phyloP scores from a whole-genome alignment of 2,329 filamentous ascomycete species.

The Emmonsia crescens region DNA sequence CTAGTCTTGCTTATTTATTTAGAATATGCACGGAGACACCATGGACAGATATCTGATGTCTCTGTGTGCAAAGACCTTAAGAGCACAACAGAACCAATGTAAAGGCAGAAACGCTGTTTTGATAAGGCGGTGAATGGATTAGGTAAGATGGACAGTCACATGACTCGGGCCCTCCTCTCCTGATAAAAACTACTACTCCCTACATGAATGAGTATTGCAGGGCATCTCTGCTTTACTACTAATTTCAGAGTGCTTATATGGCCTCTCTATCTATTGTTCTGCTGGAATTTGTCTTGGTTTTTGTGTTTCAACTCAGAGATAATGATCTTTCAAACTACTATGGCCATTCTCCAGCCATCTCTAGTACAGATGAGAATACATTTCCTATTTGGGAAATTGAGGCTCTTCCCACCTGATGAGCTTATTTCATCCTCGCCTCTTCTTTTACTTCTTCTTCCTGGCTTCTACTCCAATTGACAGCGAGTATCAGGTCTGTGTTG shows the following conservation, averaged over 20 bases:
- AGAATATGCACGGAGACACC: neutral
- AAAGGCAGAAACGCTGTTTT: neutral
- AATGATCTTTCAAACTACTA: neutral
- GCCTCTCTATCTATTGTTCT: neutral
- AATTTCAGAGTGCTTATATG: neutral
- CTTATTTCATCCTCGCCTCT: constrained; percentile 2
- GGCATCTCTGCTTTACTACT: neutral
- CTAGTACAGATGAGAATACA: no score
- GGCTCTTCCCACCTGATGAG: constrained; percentile 1
- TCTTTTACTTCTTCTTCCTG: neutral
- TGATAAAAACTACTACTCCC: no score
- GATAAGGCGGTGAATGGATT: neutral
- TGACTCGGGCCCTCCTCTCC: neutral
- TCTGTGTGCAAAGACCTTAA: neutral
- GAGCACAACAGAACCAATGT: neutral
- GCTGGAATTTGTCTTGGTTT: neutral
- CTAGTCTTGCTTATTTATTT: neutral
- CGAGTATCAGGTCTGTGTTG: neutral
- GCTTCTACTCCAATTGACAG: neutral
- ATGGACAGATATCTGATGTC: neutral
- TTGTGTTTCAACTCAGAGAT: neutral
- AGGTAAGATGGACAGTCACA: neutral
- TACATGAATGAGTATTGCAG: no score
- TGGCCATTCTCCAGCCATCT: no score
- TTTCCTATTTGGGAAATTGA: neutral